These are phyloP conservation scores for Tetrahymena thermophila DNA, from an alignment of 73 alveolate genomes.

Conservation along the genomic window DNA sequence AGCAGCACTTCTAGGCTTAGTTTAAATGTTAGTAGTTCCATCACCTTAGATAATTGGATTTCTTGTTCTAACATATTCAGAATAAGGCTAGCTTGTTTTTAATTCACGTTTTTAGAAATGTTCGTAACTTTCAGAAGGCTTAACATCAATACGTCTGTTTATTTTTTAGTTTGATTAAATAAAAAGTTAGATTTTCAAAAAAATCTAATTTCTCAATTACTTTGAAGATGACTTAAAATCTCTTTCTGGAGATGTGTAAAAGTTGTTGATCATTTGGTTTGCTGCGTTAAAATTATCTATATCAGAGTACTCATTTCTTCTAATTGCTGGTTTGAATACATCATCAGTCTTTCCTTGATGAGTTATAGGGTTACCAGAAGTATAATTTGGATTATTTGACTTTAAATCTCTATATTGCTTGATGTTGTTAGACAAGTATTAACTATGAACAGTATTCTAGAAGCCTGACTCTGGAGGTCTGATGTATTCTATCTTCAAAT, in stretches of 20 bases:
- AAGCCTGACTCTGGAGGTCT: background rate
- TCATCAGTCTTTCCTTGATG: background rate
- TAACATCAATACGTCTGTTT: background rate
- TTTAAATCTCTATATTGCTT: background rate
- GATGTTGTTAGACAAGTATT: background rate
- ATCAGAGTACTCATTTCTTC: background rate
- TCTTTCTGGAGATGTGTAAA: background rate
- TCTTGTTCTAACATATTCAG: background rate
- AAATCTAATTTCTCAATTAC: background rate
- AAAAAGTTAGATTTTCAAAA: no score
- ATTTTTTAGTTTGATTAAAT: no score
- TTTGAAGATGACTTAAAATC: background rate
- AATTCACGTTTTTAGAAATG: background rate
- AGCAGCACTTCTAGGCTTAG: background rate
- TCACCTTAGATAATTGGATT: background rate
- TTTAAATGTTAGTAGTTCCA: background rate
- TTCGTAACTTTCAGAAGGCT: background rate
- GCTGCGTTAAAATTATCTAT: background rate
- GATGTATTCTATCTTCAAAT: background rate
- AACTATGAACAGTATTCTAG: background rate
- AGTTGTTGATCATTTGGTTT: background rate
- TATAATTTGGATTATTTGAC: background rate
- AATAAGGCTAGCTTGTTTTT: background rate
- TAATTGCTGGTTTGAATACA: background rate
- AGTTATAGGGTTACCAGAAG: background rate